These are phyloP conservation scores for Kingdonia uniflora DNA, from an alignment of 164 flowering plant species.

Conservation along the genomic window DNA sequence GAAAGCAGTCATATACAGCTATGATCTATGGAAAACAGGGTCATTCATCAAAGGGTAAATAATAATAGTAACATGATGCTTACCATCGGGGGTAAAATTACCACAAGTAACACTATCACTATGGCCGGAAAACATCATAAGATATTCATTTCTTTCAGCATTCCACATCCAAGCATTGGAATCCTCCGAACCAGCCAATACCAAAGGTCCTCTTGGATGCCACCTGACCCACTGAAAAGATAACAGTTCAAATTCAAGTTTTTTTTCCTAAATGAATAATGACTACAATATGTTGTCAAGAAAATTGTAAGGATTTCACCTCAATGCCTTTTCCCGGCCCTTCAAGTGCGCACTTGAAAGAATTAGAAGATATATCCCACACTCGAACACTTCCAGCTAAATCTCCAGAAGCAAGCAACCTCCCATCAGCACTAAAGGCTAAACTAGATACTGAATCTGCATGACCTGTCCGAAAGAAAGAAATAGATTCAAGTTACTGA, in stretches of 20 bases:
- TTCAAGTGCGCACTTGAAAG: conserved; percentile 52
- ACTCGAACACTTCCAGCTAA: conserved; percentile 66
- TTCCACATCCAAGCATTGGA: conserved; percentile 88
- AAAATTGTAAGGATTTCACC: conserved; percentile 27
- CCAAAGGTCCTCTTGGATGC: conserved; percentile 88
- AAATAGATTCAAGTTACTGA: no score
- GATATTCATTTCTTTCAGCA: conserved; percentile 57
- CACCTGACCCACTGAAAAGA: conserved; percentile 80
- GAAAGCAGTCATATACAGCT: no score
- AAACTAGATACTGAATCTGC: conserved; percentile 61
- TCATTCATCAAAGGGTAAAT: no score
- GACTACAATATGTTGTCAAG: not conserved
- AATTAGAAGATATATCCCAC: conserved; percentile 54
- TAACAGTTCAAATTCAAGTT: conserved; percentile 9
- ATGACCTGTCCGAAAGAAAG: conserved; percentile 43
- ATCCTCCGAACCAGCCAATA: conserved; percentile 95
- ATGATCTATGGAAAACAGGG: no score
- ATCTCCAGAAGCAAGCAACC: conserved; percentile 83
- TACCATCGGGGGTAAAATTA: conserved; percentile 97
- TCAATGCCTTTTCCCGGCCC: conserved; percentile 84
- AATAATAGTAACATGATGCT: not conserved
- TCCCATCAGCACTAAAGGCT: conserved; percentile 79
- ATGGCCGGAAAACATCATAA: conserved; percentile 71
- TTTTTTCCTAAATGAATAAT: not conserved
- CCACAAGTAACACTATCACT: conserved; percentile 75